Base-by-base conservation (phyloP, 2,329 filamentous ascomycete genomes). In the Penicillium digitatum region DNA sequence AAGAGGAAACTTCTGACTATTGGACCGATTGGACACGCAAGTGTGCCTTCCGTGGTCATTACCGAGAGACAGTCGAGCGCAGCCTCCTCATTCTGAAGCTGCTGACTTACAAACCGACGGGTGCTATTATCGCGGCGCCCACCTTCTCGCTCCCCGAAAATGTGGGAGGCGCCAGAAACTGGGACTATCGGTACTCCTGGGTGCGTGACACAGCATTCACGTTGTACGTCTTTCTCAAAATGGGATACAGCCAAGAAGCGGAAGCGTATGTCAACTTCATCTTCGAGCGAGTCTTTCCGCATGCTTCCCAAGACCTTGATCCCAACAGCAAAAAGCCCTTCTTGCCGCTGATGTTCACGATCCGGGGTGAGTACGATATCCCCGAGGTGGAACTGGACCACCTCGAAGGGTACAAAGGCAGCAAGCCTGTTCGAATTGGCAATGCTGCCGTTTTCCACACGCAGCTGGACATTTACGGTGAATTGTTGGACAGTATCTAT, bases 261-360 rank as follows among this genome's bases (percentile, higher is more conserved):
- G 86, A 91, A 68, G 84, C 87, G 1, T 92, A 90, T 70, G 90
- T 90, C 80, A 80, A 81, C 51, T 92, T 90, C 68, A 90, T 92
- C 60, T 88, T 83, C 72, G 82, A 88, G 61, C 82, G 87, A 10
- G 84, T 91, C 57, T 67, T 72, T 51, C 70, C 70, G 8, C 67
- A 69, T 32, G 52, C 66, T 8, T 76, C 82, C 31, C 79, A 83
- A 56, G 85, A 85, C 1, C 79, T 83, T n/a, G 76, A 76, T 8
- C 68, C 79, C 1, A 81, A 86, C 47, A 82, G 84, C 29, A 84
- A 69, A 16, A 58, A 65, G 3, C 66, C 82, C 0, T 70, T 72
- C 52, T 73, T 92, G 34, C 88, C 88, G 12, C 89, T 92, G 66
- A 91, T 92, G 88, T 90, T 91, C 67, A 89, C 86, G 38, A 90